A percentile compares a stretch with the other conserved stretches of the same genome.
Evolutionary conservation across 2,329 filamentous ascomycete genomes (phyloP).

Genomic region (Orbilia ellipsospora): DNA sequence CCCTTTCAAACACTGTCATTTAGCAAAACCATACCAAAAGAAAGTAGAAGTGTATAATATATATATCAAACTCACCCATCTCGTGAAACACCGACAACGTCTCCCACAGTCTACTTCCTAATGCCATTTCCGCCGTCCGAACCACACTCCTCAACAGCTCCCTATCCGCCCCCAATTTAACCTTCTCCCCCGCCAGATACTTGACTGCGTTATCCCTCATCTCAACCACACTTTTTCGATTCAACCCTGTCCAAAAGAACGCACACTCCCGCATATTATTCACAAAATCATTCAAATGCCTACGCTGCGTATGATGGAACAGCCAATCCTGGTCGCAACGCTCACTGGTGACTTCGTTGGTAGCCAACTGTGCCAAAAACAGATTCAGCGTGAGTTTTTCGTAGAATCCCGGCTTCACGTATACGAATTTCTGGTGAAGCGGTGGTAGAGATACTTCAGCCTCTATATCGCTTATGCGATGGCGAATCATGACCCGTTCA

Average conservation of each 20-base stretch:
- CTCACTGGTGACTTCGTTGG: constrained; percentile 90
- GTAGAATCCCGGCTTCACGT: constrained; percentile 83
- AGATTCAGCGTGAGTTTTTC: constrained; percentile 85
- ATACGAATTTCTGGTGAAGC: constrained; percentile 76
- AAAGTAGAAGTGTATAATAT: neutral
- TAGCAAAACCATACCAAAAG: neutral
- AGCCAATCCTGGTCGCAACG: constrained; percentile 86
- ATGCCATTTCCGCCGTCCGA: constrained; percentile 71
- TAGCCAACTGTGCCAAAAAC: constrained; percentile 83
- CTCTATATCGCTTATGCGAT: constrained; percentile 77
- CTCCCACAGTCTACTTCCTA: constrained; percentile 72
- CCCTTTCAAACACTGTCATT: constrained; percentile 10
- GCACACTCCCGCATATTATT: constrained; percentile 86
- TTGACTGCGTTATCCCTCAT: constrained; percentile 74
- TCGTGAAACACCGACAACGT: constrained; percentile 78
- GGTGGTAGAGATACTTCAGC: constrained; percentile 74
- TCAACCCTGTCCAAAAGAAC: constrained; percentile 82
- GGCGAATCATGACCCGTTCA: constrained; percentile 84
- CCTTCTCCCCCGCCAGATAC: constrained; percentile 75
- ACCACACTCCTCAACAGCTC: constrained; percentile 73
- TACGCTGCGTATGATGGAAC: constrained; percentile 80
- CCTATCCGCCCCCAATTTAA: constrained; percentile 72
- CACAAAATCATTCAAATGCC: constrained; percentile 75
- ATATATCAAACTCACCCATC: constrained; percentile 63
- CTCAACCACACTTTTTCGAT: constrained; percentile 70